phyloP scores from a whole-genome alignment of 1,139 yeast genomes.

The Saccharomyces hybrid region DNA sequence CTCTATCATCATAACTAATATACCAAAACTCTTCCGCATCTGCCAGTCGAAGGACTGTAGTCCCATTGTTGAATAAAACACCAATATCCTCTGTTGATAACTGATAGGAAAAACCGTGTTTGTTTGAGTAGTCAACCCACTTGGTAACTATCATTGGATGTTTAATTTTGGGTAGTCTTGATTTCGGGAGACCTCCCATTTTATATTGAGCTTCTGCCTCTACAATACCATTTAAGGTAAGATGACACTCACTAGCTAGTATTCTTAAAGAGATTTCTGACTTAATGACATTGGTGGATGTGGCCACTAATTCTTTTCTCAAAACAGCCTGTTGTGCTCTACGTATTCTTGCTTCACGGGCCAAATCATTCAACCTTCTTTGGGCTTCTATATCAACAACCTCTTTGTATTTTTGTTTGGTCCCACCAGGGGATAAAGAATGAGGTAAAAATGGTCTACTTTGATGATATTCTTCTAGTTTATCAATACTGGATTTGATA shows the following conservation, averaged over 20 bases:
- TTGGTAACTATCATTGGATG: conserved; percentile 76
- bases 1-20: conserved; percentile 48
- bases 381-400: conserved; percentile 36
- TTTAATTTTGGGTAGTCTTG: conserved; percentile 35
- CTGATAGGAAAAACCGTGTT: conserved; percentile 93
- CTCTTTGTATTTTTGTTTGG: conserved; percentile 80
- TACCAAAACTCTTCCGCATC: conserved; percentile 58
- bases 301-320: conserved; percentile 27
- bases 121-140: conserved; percentile 97
- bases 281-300: conserved; percentile 29
- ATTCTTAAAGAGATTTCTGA: conserved; percentile 34
- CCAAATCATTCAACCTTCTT: conserved; percentile 28
- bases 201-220: conserved; percentile 37
- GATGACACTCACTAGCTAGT: conserved; percentile 38
- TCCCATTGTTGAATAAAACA: conserved; percentile 79
- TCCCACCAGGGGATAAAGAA: conserved; percentile 81
- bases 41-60: conserved; percentile 65
- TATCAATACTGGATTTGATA: conserved; percentile 6
- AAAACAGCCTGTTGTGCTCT: conserved; percentile 30
- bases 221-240: conserved; percentile 37
- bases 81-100: conserved; percentile 86
- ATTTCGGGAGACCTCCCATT: conserved; percentile 32
- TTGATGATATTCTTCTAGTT: conserved; percentile 6
- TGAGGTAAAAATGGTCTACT: conserved; percentile 60
- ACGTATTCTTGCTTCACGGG: conserved; percentile 31